Conservation (phyloP, 176 grass and related monocot genomes). For the Cenchrus americanus region DNA sequence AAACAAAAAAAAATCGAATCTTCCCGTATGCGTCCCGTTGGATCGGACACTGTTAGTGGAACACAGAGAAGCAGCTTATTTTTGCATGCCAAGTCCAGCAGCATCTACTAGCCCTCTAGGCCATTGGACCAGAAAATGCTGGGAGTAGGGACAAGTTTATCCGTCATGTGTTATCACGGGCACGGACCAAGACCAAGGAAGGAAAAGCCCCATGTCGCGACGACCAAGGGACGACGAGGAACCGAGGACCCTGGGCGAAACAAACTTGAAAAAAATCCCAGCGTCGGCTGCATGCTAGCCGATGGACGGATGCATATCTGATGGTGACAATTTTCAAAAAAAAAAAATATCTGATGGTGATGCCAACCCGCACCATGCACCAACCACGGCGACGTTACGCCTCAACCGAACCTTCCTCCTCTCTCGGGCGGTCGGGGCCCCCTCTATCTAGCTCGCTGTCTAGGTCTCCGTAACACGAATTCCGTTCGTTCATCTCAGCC, state of each 20-base stretch:
- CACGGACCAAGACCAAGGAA: background rate
- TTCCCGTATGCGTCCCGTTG: no score
- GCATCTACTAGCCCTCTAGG: background rate
- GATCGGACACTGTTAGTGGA: no score
- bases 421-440: background rate
- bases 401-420: constrained; percentile 1
- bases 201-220: background rate
- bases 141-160: background rate
- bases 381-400: constrained; percentile 29
- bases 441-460: no score
- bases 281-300: no score
- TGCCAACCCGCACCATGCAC: constrained; percentile 15
- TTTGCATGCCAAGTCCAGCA: background rate
- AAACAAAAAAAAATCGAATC: no score
- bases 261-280: background rate
- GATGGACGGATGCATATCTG: no score
- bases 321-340: no score
- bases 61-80: no score
- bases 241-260: background rate
- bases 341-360: background rate
- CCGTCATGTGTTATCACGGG: background rate
- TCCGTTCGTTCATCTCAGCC: background rate
- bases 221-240: background rate
- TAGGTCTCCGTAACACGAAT: background rate
- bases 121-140: background rate